Conservation (phyloP, 495 filamentous ascomycete genomes). For the Talaromyces adpressus region DNA sequence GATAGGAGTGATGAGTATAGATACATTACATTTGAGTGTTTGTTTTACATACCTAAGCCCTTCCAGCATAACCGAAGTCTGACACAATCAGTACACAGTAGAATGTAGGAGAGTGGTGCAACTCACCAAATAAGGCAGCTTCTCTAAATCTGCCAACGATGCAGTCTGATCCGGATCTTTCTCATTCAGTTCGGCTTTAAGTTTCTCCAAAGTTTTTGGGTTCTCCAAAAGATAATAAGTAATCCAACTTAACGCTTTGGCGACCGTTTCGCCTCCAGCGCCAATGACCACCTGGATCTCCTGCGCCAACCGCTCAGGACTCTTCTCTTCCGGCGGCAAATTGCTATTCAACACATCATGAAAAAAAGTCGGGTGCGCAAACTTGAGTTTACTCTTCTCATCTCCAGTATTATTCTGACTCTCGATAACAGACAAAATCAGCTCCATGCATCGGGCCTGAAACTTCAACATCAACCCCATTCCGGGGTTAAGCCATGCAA, state of each 20-base stretch:
- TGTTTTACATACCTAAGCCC: background rate
- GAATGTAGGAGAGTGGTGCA: background rate
- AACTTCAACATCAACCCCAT: conserved; percentile 18
- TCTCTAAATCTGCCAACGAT: background rate
- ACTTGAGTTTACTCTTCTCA: background rate
- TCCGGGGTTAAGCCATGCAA: conserved; percentile 18
- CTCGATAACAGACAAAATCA: conserved; percentile 10
- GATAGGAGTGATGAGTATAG: background rate
- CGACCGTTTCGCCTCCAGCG: background rate
- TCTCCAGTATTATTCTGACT: conserved; percentile 12
- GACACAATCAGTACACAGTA: background rate
- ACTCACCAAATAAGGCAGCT: background rate
- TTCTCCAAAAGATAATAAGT: background rate
- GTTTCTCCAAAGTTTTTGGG: background rate
- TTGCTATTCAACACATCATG: conserved; percentile 30
- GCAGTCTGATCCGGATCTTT: background rate
- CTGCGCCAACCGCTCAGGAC: conserved; percentile 18
- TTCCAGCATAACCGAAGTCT: background rate
- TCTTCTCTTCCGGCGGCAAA: conserved; percentile 28
- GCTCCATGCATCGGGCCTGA: conserved; percentile 10
- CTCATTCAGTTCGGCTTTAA: background rate
- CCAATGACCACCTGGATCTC: conserved; percentile 30
- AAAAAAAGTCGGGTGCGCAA: conserved; percentile 31
- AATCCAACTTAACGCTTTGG: background rate
- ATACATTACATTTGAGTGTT: background rate